Evolutionary conservation across 495 filamentous ascomycete species (phyloP), one percentile per base, ranked within the genome.

Genomic region (Ascodesmis nigricans): DNA sequence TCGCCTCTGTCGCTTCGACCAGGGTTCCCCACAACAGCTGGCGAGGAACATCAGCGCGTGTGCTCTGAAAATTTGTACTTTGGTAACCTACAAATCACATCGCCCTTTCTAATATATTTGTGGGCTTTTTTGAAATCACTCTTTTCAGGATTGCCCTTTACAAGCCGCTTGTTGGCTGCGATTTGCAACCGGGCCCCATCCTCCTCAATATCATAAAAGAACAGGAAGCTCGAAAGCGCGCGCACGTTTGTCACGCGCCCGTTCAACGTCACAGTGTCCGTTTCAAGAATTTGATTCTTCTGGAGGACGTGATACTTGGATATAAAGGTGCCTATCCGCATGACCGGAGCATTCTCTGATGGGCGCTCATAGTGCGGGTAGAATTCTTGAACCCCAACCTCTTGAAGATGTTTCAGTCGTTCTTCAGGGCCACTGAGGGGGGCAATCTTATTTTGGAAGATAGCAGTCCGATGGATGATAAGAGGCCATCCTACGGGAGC

Each of bases 201-300:
- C 56, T 75, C 68, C 36, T 64, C 55, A 36, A 95, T 47, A 55
- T 84, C 75, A 43, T 92, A 56, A 55, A 97, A 97, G 27, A 76
- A 61, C 50, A 97, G 70, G 56, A 75, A 78, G 46, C 64, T 69
- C 38, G 48, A 52, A 16, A 48, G 36, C 27, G 51, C 49, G 40
- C 49, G 46, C 34, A 37, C 44, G 18, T 36, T 53, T 19, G 37
- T 48, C 27, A 79, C 61, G 50, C 74, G 75, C 6, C 23, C 23
- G 6, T 25, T 25, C 6, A 25, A 6, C 23, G 23, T 25, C 6
- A 25, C 23, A 6, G 11, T 11, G 23, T 25, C 23, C 23, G 6
- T 25, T 11, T 25, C 11, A 25, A 25, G 23, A 11, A 25, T 25
- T 11, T 25, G 23, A 25, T 25, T 25, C 23, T 6, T 25, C 23